phyloP scores from a whole-genome alignment of 2,329 filamentous ascomycete species.

The Sphaerostilbella broomeana region DNA sequence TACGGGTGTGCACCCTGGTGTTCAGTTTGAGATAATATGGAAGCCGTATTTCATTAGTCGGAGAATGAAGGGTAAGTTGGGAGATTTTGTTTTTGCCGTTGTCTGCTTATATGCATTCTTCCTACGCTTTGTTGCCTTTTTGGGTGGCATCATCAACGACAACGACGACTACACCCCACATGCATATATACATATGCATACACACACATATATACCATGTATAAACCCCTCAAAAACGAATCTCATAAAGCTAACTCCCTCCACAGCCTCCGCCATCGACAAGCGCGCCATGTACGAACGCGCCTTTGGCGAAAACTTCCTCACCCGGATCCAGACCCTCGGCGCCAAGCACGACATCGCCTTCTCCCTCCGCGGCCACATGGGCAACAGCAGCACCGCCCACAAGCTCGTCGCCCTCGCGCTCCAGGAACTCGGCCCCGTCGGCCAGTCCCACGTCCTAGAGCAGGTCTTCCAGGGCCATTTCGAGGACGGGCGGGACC shows the following conservation, averaged over 20 bases:
- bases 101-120: not conserved
- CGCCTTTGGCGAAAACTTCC: slow-evolving; percentile 21
- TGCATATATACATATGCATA: too few relatives aligned
- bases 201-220: too few relatives aligned
- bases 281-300: slow-evolving; percentile 32
- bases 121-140: too few relatives aligned
- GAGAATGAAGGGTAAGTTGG: slow-evolving; percentile 21
- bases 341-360: slow-evolving; percentile 32
- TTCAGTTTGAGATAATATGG: slow-evolving; percentile 41
- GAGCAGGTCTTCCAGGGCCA: slow-evolving; percentile 36
- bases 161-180: not conserved
- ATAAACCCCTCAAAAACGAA: not conserved
- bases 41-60: slow-evolving; percentile 42
- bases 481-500: slow-evolving; percentile 36
- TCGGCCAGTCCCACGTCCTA: slow-evolving; percentile 34
- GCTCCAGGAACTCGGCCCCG: slow-evolving; percentile 24
- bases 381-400: slow-evolving; percentile 38
- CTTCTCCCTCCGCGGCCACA: slow-evolving; percentile 35
- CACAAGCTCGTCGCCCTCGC: slow-evolving; percentile 43
- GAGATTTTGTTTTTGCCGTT: too few relatives aligned
- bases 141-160: not conserved
- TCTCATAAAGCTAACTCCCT: slow-evolving; percentile 3
- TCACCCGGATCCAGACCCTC: slow-evolving; percentile 25
- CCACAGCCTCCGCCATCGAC: slow-evolving; percentile 21
- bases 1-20: slow-evolving; percentile 32